Percentiles rank a stretch among this genome's conserved stretches.
phyloP scores from a whole-genome alignment of 371 early-diverging fungal species.

The Phascolomyces articulosus region DNA sequence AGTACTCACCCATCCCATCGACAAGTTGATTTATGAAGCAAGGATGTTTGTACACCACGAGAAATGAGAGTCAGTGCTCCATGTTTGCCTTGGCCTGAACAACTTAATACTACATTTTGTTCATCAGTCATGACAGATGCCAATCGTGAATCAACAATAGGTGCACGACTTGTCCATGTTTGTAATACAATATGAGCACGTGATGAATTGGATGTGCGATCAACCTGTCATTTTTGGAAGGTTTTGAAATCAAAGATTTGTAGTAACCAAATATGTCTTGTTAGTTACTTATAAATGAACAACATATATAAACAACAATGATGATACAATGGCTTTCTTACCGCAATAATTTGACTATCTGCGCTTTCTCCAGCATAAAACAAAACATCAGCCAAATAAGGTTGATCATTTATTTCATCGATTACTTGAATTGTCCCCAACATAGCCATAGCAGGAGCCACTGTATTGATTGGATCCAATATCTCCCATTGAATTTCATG shows the following conservation, averaged over 20 bases:
- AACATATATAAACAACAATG: too few relatives aligned
- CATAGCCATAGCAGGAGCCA: constrained; percentile 33
- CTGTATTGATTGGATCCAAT: constrained; percentile 23
- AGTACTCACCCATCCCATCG: constrained; percentile 36
- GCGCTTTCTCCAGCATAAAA: constrained; percentile 45
- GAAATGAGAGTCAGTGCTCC: constrained; percentile 31
- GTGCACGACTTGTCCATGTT: constrained; percentile 36
- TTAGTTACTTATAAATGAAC: too few relatives aligned
- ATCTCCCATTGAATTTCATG: constrained; percentile 22
- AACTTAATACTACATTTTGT: constrained; percentile 28
- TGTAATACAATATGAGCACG: constrained; percentile 17
- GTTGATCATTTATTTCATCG: not conserved
- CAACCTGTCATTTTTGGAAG: too few relatives aligned
- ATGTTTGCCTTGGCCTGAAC: constrained; percentile 35
- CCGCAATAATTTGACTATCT: constrained; percentile 38
- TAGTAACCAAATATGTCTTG: not conserved
- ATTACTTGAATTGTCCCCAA: constrained; percentile 23
- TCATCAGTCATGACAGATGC: constrained; percentile 6
- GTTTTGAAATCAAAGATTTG: not conserved
- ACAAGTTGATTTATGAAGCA: constrained; percentile 15
- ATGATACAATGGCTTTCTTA: too few relatives aligned
- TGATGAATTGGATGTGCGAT: not conserved
- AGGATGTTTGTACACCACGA: constrained; percentile 23
- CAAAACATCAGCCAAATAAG: constrained; percentile 16
- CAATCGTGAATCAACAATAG: constrained; percentile 29